Evolutionary conservation across 495 filamentous ascomycete species (phyloP).

Genomic region (Daldinia concentrica): DNA sequence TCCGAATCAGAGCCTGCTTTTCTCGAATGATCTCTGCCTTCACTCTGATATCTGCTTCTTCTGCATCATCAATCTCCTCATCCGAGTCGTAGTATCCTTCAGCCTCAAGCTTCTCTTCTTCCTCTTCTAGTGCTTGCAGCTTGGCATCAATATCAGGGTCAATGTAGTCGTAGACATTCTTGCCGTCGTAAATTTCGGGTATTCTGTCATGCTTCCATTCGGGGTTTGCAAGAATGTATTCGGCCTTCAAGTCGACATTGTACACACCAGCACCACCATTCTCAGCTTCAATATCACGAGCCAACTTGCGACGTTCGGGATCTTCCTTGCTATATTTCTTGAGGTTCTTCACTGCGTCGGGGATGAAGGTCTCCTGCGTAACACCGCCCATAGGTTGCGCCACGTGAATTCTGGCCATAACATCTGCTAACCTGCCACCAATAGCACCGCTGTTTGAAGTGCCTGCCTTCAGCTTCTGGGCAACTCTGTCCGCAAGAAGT

Average conservation of each 20-base stretch:
- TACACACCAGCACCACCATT: constrained; percentile 95
- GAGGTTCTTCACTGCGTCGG: constrained; percentile 79
- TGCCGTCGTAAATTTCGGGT: constrained; percentile 90
- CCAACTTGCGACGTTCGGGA: constrained; percentile 77
- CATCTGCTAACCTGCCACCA: constrained; percentile 82
- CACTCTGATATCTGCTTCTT: constrained; percentile 83
- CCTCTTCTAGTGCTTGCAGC: constrained; percentile 88
- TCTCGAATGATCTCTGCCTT: constrained; percentile 96
- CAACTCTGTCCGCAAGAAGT: constrained; percentile 88
- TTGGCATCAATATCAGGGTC: constrained; percentile 96
- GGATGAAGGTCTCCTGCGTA: constrained; percentile 83
- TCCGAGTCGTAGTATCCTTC: constrained; percentile 56
- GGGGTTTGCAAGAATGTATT: constrained; percentile 82
- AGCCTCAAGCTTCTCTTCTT: constrained; percentile 89
- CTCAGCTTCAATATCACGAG: constrained; percentile 89
- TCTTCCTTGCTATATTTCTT: constrained; percentile 92
- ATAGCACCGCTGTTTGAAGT: constrained; percentile 75
- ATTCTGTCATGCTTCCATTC: constrained; percentile 97
- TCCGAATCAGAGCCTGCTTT: constrained; percentile 86
- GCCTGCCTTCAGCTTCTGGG: constrained; percentile 93
- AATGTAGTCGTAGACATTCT: constrained; percentile 96
- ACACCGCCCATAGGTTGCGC: constrained; percentile 87
- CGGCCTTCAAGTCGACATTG: constrained; percentile 87
- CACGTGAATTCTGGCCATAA: constrained; percentile 93
- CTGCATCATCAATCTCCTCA: constrained; percentile 77